A percentile compares a stretch with the other conserved stretches of the same genome.
Evolutionary conservation across 2,329 filamentous ascomycete species (phyloP).

Genomic region (Lachnellula subtilissima): DNA sequence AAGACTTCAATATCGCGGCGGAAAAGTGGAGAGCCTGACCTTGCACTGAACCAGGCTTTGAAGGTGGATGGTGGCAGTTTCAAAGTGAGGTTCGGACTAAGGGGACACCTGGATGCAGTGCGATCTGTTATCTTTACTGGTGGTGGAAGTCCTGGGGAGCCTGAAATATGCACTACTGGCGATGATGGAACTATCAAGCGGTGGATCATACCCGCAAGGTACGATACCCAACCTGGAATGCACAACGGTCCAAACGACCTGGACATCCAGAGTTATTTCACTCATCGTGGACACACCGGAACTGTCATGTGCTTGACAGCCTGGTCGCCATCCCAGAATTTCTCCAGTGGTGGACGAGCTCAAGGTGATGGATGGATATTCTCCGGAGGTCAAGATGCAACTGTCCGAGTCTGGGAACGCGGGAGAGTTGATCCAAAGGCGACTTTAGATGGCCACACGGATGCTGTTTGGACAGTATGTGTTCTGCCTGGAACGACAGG

Average conservation of each 20-base stretch:
- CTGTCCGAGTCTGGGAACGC: constrained; percentile 91
- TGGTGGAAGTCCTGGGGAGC: constrained; percentile 89
- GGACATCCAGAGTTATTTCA: constrained; percentile 90
- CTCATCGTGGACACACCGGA: constrained; percentile 88
- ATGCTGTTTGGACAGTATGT: constrained; percentile 93
- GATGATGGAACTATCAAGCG: constrained; percentile 96
- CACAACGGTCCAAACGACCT: constrained; percentile 56
- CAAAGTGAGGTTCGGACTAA: constrained; percentile 85
- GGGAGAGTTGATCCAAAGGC: constrained; percentile 93
- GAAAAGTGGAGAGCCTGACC: constrained; percentile 63
- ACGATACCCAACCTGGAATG: constrained; percentile 55
- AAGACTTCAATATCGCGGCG: constrained; percentile 75
- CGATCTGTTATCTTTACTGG: constrained; percentile 95
- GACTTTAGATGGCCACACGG: constrained; percentile 87
- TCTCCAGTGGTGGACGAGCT: constrained; percentile 81
- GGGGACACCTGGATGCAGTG: constrained; percentile 90
- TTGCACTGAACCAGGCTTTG: constrained; percentile 48
- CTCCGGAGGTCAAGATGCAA: constrained; percentile 90
- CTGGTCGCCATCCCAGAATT: constrained; percentile 82
- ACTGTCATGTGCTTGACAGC: constrained; percentile 82
- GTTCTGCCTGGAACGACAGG: constrained; percentile 81
- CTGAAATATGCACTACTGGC: constrained; percentile 92
- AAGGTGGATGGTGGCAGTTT: constrained; percentile 73
- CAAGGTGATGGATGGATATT: constrained; percentile 98
- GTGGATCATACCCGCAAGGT: constrained; percentile 85